Base-by-base conservation (phyloP, 305 asterid species). In the Fraxinus albicans region DNA sequence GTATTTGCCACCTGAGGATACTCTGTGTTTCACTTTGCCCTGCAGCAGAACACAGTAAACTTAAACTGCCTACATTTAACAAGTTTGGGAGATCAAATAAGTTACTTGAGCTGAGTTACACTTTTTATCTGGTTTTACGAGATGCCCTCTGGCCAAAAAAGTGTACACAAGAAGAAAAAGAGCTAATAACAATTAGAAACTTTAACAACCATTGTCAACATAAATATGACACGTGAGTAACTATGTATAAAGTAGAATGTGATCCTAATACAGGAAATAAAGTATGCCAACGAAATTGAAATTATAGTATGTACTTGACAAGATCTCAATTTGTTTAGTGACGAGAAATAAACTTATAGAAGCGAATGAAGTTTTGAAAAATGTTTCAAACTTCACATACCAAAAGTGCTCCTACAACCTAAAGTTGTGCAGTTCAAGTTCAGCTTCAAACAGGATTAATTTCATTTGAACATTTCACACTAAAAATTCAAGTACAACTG, bases 21-120 rank as follows among this genome's bases (percentile, higher is more conserved):
- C 85, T 91, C 93, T 94, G 90, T 96, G 98, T 80, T 88, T 94
- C 84, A 96, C 99, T 88, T 93, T 97, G 82, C 96, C 98, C 99
- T 95, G 93, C 65, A 81, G 35, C 82, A 86, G 67, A 55, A 78
- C 44, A 78, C 19, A 79, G 12, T 65, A 34, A 72, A 78, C 44
- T 63, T 67, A 36, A 72, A 42, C 36, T 47, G 78, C 73, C 34
- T 42, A 38, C 75, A 42, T 17, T 76, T 33, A 12, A 36, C 77
- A 53, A 73, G 7, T n/a, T 78, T 73, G 77, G 15, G 33, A 29
- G 53, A 73, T 21, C 36, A 47, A 34, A 80, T 31, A 10, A 35
- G 44, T n/a, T 12, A 35, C 13, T 27, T 8, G 23, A 23, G 8
- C 8, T 17, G 36, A 38, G 75, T 36, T 35, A 31, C 23, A 29